A percentile compares a stretch with the other conserved stretches of the same genome.
Conservation (phyloP, 129 eudicot genomes). For the Tagetes patula region DNA sequence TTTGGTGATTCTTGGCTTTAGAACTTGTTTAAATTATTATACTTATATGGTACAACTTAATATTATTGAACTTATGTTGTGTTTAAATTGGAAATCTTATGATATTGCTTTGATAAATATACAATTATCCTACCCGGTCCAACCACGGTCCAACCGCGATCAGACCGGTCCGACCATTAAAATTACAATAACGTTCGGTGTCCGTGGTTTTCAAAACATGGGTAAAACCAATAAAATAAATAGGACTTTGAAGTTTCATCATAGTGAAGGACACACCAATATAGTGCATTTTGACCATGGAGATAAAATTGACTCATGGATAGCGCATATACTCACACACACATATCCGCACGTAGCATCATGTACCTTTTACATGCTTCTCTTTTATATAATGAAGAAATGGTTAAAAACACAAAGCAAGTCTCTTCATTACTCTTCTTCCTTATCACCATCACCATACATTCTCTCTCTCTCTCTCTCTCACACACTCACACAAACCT, state of each 20-base stretch:
- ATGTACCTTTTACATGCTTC: slow-evolving; percentile 35
- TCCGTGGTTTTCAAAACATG: too few species aligned
- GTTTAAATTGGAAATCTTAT: too few species aligned
- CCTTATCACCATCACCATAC: slow-evolving; percentile 39
- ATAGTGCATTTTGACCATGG: slow-evolving; percentile 30
- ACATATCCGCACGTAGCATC: slow-evolving; percentile 38
- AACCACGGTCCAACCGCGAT: too few species aligned
- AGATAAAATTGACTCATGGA: slow-evolving; percentile 25
- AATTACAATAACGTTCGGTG: too few species aligned
- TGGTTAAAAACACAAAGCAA: slow-evolving; percentile 29
- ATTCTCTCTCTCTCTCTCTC: slow-evolving; percentile 28
- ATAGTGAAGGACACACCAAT: slow-evolving; percentile 18
- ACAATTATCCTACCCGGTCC: too few species aligned
- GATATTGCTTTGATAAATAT: too few species aligned
- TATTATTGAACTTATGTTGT: too few species aligned
- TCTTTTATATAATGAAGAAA: slow-evolving; percentile 27
- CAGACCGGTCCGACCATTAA: too few species aligned
- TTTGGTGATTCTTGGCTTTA: too few species aligned
- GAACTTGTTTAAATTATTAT: too few species aligned
- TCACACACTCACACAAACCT: slow-evolving; percentile 7
- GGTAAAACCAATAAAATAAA: not conserved
- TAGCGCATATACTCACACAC: slow-evolving; percentile 35
- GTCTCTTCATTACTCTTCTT: slow-evolving; percentile 36
- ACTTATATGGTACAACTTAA: too few species aligned
- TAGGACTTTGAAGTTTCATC: not conserved